Evolutionary conservation across 345 rosid species (phyloP).

Genomic region (Euclidium syriacum): DNA sequence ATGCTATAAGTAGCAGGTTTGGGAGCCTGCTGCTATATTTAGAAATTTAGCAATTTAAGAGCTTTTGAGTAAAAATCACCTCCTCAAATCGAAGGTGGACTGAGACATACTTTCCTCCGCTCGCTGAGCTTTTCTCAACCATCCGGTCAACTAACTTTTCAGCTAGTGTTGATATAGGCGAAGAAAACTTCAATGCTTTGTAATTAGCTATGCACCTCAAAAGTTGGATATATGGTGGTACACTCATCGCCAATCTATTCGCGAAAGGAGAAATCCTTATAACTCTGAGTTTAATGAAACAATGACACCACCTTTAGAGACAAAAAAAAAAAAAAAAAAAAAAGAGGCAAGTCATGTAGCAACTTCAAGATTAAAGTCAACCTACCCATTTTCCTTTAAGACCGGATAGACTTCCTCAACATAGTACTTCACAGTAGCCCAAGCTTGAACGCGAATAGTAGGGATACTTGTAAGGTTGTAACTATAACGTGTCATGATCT

Average conservation of each 20-base stretch:
- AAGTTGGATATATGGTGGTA: conserved; percentile 75
- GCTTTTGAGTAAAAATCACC: conserved; percentile 46
- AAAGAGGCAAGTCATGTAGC: neutral
- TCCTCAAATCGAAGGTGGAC: conserved; percentile 93
- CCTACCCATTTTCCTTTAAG: conserved; percentile 70
- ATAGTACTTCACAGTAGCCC: conserved; percentile 75
- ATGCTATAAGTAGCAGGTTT: too few relatives aligned
- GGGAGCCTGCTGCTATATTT: too few relatives aligned
- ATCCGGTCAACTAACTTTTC: conserved; percentile 60
- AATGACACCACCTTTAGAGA: neutral
- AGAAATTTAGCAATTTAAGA: neutral
- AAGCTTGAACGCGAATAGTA: conserved; percentile 62
- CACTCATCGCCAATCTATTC: conserved; percentile 93
- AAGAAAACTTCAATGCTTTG: conserved; percentile 73
- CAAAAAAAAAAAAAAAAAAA: neutral
- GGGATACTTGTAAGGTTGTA: conserved; percentile 58
- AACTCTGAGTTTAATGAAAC: conserved; percentile 51
- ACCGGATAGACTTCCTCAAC: conserved; percentile 56
- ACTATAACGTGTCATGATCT: conserved; percentile 52
- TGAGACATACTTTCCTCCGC: conserved; percentile 73
- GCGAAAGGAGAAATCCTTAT: conserved; percentile 87
- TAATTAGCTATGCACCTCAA: conserved; percentile 86
- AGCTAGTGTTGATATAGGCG: conserved; percentile 53
- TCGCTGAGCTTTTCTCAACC: conserved; percentile 63
- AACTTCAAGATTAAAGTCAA: neutral